phyloP scores from a whole-genome alignment of 495 filamentous ascomycete genomes.

The Penicillium herquei region DNA sequence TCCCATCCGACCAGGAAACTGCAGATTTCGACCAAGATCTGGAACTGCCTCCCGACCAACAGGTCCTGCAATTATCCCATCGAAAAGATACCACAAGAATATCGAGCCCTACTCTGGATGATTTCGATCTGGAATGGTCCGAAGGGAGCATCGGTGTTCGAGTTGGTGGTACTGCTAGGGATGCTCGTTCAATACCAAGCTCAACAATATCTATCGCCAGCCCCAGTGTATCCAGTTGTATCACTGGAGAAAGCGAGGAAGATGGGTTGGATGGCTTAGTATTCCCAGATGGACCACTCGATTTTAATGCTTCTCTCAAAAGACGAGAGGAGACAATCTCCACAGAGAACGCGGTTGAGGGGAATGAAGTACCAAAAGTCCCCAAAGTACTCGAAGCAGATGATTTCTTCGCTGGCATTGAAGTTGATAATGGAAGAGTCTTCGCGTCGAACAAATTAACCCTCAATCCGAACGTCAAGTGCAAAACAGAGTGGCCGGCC shows the following conservation, averaged over 20 bases:
- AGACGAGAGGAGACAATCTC: conserved; percentile 59
- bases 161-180: conserved; percentile 78
- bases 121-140: conserved; percentile 81
- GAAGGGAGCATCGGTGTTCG: conserved; percentile 89
- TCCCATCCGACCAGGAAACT: conserved; percentile 39
- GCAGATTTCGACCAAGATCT: conserved; percentile 79
- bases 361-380: conserved; percentile 21
- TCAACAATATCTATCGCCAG: conserved; percentile 87
- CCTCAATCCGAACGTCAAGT: conserved; percentile 90
- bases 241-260: conserved; percentile 92
- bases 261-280: conserved; percentile 81
- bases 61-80: conserved; percentile 57
- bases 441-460: conserved; percentile 77
- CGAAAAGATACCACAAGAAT: conserved; percentile 58
- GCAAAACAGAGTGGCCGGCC: conserved; percentile 64
- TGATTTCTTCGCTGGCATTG: conserved; percentile 84
- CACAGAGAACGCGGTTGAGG: conserved; percentile 34
- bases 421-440: conserved; percentile 78
- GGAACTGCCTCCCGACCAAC: conserved; percentile 63
- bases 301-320: conserved; percentile 73
- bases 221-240: conserved; percentile 83
- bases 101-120: conserved; percentile 61
- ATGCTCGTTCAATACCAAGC: conserved; percentile 72
- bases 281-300: conserved; percentile 76
- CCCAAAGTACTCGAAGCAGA: conserved; percentile 54